These are phyloP conservation scores for Arabis alpina DNA, from an alignment of 345 rosid species.

Conservation along the genomic window DNA sequence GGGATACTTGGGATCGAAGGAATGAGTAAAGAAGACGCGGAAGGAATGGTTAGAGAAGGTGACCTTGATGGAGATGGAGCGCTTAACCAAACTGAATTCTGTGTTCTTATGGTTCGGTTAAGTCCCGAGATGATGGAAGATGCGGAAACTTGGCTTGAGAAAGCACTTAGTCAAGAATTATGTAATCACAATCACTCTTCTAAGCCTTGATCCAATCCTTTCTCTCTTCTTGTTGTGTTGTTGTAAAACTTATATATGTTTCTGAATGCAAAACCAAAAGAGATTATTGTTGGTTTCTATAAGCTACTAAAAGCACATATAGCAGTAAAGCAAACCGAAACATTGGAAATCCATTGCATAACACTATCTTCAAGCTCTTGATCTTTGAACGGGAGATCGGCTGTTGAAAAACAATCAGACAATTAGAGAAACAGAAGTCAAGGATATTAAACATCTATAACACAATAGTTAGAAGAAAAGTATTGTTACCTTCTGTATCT, in stretches of 20 bases:
- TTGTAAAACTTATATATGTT: conserved; percentile 14
- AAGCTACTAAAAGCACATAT: conserved; percentile 2
- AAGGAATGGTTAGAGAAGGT: conserved; percentile 83
- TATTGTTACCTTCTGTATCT: conserved; percentile 66
- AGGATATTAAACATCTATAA: background rate
- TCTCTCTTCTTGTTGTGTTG: conserved; percentile 10
- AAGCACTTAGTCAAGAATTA: conserved; percentile 66
- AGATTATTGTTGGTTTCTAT: background rate
- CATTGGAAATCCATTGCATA: background rate
- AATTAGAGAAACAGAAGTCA: background rate
- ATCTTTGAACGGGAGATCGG: conserved; percentile 69
- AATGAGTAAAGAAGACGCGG: conserved; percentile 71
- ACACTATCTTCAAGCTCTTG: conserved; percentile 46
- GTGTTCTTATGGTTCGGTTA: conserved; percentile 87
- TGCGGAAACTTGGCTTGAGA: conserved; percentile 75
- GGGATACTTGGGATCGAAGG: conserved; percentile 75
- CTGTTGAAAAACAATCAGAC: conserved; percentile 43
- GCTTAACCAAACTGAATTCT: conserved; percentile 76
- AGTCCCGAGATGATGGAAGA: conserved; percentile 89
- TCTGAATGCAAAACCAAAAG: conserved; percentile 13
- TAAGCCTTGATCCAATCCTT: conserved; percentile 24
- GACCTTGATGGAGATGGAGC: conserved; percentile 85
- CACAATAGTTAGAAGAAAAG: conserved; percentile 1
- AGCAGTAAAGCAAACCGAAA: background rate
- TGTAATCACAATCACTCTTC: conserved; percentile 40